Conservation (phyloP, 768 basidiomycete genomes). For the Mycena vulgaris region DNA sequence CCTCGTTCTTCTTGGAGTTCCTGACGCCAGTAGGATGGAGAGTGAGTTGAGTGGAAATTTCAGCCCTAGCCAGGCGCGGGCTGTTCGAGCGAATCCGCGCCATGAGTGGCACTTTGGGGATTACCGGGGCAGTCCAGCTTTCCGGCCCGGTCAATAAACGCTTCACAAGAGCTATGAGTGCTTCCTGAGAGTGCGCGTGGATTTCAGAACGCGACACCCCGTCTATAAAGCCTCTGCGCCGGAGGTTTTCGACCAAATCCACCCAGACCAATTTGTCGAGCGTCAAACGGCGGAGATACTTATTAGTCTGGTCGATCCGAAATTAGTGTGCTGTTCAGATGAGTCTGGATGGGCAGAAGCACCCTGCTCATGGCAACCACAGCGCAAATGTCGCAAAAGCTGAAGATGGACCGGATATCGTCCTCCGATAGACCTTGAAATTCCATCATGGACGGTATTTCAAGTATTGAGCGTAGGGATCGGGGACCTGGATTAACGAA, state of each 20-base stretch:
- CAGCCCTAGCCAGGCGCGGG: not conserved
- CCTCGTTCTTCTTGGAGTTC: not conserved
- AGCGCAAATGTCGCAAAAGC: constrained; percentile 26
- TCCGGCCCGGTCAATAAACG: constrained; percentile 16
- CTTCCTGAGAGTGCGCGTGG: not conserved
- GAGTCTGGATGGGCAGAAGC: not conserved
- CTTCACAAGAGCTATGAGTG: constrained; percentile 26
- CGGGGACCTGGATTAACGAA: too few relatives aligned
- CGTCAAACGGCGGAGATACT: constrained; percentile 9
- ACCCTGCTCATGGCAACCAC: constrained; percentile 27
- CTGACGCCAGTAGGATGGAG: constrained; percentile 2
- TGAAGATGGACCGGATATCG: constrained; percentile 39
- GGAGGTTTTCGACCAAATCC: constrained; percentile 20
- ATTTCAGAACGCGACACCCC: constrained; percentile 1
- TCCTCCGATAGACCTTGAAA: constrained; percentile 43
- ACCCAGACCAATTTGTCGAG: constrained; percentile 25
- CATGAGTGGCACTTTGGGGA: not conserved
- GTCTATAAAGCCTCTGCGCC: constrained; percentile 26
- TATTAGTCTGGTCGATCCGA: constrained; percentile 17
- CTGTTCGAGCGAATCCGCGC: not conserved
- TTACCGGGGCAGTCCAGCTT: constrained; percentile 5
- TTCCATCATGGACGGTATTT: constrained; percentile 21
- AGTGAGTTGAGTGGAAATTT: not conserved
- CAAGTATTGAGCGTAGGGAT: too few relatives aligned
- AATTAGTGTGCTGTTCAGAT: too few relatives aligned